Conservation (phyloP, 352 stramenopile species). For the Blastocystis hominis region DNA sequence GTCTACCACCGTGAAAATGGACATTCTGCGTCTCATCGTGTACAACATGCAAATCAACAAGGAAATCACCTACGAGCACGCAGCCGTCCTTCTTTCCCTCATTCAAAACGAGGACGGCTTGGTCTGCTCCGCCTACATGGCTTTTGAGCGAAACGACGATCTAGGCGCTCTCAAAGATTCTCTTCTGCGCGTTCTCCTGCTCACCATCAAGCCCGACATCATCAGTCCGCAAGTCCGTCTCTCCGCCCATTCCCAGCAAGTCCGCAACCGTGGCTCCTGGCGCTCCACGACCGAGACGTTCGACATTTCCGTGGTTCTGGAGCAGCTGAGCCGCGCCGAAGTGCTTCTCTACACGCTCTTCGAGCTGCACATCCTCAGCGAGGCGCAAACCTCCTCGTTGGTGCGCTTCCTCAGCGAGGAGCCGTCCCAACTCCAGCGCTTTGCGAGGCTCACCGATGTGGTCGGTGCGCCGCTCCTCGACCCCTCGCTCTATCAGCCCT, state of each 20-base stretch:
- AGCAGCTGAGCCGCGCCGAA: not conserved
- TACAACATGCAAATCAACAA: conserved; percentile 35
- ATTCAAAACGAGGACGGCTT: conserved; percentile 33
- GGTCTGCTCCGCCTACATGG: not conserved
- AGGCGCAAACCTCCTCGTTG: not conserved
- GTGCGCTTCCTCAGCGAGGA: conserved; percentile 1
- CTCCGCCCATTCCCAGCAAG: not conserved
- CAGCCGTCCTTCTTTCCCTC: not conserved
- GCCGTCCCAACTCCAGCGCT: not conserved
- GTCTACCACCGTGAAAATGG: conserved; percentile 13
- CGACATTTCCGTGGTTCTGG: not conserved
- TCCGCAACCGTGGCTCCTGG: not conserved
- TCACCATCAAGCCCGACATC: not conserved
- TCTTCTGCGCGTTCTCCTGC: conserved; percentile 12
- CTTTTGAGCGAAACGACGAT: conserved; percentile 18
- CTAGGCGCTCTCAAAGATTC: not conserved
- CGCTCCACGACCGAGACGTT: not conserved
- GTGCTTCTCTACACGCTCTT: not conserved
- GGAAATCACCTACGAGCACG: not conserved
- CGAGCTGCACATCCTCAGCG: not conserved
- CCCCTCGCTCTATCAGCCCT: not conserved
- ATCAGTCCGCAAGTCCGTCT: not conserved
- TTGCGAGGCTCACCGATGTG: not conserved
- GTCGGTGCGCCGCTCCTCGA: not conserved
- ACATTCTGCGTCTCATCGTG: not conserved